phyloP scores from a whole-genome alignment of 176 grass and related monocot species.

The Aegilops bicornis region DNA sequence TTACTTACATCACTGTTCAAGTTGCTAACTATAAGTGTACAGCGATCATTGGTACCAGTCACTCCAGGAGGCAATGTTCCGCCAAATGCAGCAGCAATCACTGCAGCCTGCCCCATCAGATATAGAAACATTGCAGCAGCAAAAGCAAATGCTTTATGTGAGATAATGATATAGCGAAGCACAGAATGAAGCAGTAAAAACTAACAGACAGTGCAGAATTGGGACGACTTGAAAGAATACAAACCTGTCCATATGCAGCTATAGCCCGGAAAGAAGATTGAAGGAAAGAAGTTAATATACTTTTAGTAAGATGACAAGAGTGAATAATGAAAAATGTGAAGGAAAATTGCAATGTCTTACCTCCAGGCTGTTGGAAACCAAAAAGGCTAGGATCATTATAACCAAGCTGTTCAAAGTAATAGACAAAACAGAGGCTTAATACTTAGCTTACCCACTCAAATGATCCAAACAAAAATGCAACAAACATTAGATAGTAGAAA shows the following conservation, averaged over 20 bases:
- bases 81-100: conserved; percentile 84
- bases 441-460: neutral
- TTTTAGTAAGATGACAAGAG: neutral
- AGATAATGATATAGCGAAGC: conserved; percentile 8
- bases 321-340: conserved; percentile 7
- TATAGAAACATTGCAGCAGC: conserved; percentile 21
- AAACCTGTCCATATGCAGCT: conserved; percentile 90
- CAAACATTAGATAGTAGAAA: neutral
- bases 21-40: conserved; percentile 92
- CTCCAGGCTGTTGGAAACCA: conserved; percentile 69
- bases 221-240: conserved; percentile 11
- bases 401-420: conserved; percentile 47
- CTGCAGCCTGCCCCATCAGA: conserved; percentile 71
- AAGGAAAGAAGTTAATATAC: conserved; percentile 9
- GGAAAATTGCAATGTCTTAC: conserved; percentile 11
- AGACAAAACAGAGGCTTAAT: neutral
- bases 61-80: conserved; percentile 72
- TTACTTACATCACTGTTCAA: conserved; percentile 82
- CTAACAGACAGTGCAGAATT: neutral
- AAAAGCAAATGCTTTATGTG: conserved; percentile 18
- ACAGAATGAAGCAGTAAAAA: conserved; percentile 2
- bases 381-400: conserved; percentile 76
- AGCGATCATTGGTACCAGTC: conserved; percentile 81
- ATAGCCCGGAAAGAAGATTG: conserved; percentile 12
- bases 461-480: neutral